Base-by-base conservation (phyloP, 129 eudicot genomes). In the Lonicera japonica region DNA sequence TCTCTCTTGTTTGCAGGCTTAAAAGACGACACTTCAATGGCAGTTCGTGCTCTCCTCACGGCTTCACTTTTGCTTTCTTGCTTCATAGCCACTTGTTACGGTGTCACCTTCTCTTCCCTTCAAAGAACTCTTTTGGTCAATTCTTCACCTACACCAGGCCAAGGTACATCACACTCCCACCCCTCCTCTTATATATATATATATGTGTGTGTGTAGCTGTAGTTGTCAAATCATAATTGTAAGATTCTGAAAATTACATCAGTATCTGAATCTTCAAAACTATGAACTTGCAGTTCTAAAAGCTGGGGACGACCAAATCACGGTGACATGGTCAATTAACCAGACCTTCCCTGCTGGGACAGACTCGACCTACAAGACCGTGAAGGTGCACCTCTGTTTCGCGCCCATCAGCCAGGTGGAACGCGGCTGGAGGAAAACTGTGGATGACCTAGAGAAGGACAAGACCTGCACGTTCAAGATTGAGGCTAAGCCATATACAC, bases 351-450 rank as follows among this genome's bases (percentile, higher is more conserved):
- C 74, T 29, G 61, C 64, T 21, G 84, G 68, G 17, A 62, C 80
- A 17, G 82, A 83, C 40, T 68, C 88, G 1, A 55, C 12, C 59
- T 90, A 86, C 81, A 78, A 74, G 67, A 86, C 82, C 1, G 66
- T 83, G 18, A 74, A 83, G 65, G 79, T 86, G 25, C 80, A 73
- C 72, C 89, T 90, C 14, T 90, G 92, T 64, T 83, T 75, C 13
- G 88, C 84, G 3, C 84, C 83, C 0, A 63, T 77, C 10, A 90
- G 95, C 78, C 95, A 90, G 58, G 41, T 57, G 55, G 92, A 83
- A 63, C 72, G 95, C 7, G 78, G 66, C 0, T 83, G 95, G 92
- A 77, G 97, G 24, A 77, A 78, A 54, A 80, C 88, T 0, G 58
- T 8, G 20, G 84, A 83, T 34, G 43, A 65, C 16, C 24, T 90